Evolutionary conservation across 768 basidiomycete genomes (phyloP), one percentile per base, ranked within the genome.

Genomic region (Suillus sp.): DNA sequence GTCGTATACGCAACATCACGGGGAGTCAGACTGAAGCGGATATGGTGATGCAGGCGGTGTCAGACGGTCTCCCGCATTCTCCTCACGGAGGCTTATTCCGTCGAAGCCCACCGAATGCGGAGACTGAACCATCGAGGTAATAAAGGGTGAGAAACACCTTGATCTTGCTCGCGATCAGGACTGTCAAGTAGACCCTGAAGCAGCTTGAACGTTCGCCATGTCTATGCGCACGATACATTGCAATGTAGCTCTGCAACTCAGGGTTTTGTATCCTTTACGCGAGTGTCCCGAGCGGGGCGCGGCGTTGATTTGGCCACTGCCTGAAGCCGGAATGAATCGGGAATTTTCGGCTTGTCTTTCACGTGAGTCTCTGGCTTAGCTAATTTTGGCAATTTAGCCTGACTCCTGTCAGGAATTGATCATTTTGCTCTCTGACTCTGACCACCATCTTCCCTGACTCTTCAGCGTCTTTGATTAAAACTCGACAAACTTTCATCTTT

Each of bases 321-420:
- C 55, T 37, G 37, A 27, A 38, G 60, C 60, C 43, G 43, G 40
- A 62, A 4, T 51, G 20, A 34, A n/a, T 53, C 62, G 62, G 62
- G 22, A 20, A 0, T 37, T 61, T 51, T 64, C 64, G 62, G 64
- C 50, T 48, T 14, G 32, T 20, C 13, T 47, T 22, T 47, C 13
- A 48, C 14, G 47, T 48, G 47, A 16, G 22, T 34, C 30, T 22
- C 35, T 18, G 9, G 43, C n/a, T 63, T 60, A n/a, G 10, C 62
- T 53, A 55, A 27, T 48, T 63, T 43, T 64, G 13, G 62, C 11
- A 30, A 37, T 16, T 62, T 47, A 16, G 35, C 27, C 25, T 63
- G 59, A 63, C 62, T 60, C 51, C 63, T 64, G 62, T 63, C 50
- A 64, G 30, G 25, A 34, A 60, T 34, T 22, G n/a, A 30, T 42